Evolutionary conservation across 169 alveolate species (phyloP).

Genomic region (Amoebophrya sp.): DNA sequence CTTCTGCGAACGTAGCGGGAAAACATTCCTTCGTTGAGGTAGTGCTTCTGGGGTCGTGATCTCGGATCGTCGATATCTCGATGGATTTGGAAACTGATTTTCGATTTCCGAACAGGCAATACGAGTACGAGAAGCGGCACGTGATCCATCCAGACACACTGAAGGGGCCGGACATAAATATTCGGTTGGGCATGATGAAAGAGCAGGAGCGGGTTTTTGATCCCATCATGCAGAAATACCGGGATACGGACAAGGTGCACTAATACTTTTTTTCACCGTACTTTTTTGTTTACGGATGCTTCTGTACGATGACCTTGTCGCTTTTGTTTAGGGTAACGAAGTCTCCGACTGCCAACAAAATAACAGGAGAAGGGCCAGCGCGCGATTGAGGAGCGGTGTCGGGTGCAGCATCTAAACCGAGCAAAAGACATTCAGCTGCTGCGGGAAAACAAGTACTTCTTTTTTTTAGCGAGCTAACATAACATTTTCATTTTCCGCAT

Average conservation of each 20-base stretch:
- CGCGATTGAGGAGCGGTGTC: neutral
- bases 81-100: neutral
- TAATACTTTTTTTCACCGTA: no score
- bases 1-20: no score
- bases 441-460: neutral
- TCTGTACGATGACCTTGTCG: no score
- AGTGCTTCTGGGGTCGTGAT: neutral
- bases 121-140: neutral
- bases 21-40: neutral
- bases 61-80: neutral
- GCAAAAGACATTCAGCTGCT: neutral
- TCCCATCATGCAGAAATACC: neutral
- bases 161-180: neutral
- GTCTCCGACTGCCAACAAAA: no score
- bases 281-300: no score
- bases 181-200: neutral
- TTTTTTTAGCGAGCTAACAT: no score
- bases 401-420: neutral
- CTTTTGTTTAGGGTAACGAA: no score
- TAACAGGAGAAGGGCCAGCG: neutral
- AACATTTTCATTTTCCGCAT: no score
- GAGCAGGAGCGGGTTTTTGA: neutral
- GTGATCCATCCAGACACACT: neutral
- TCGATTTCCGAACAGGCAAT: neutral
- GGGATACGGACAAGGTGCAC: neutral